These are phyloP conservation scores for Citeromyces hawaiiensis DNA, from an alignment of 1,139 yeast species.

Conservation along the genomic window DNA sequence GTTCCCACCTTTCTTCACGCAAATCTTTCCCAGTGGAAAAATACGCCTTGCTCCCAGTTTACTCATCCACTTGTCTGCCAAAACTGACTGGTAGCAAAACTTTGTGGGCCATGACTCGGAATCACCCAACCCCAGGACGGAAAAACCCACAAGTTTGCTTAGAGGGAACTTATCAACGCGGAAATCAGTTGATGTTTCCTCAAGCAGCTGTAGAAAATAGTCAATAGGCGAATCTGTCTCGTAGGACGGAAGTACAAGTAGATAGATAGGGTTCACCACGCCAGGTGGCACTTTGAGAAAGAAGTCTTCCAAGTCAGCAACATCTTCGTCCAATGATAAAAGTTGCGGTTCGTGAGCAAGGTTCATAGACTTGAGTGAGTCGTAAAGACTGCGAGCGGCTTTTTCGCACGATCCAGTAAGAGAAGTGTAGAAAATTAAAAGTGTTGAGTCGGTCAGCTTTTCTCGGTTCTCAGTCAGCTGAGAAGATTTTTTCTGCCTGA, in stretches of 20 bases:
- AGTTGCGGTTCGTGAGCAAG: slow-evolving; percentile 35
- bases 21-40: slow-evolving; percentile 76
- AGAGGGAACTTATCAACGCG: slow-evolving; percentile 76
- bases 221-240: slow-evolving; percentile 91
- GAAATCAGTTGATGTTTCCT: slow-evolving; percentile 76
- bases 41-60: slow-evolving; percentile 77
- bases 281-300: slow-evolving; percentile 50
- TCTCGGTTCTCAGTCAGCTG: slow-evolving; percentile 20
- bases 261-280: slow-evolving; percentile 36
- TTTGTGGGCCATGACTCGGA: slow-evolving; percentile 75
- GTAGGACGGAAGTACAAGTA: slow-evolving; percentile 77
- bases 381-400: slow-evolving; percentile 39
- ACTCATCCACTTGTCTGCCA: slow-evolving; percentile 65
- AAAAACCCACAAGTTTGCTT: slow-evolving; percentile 54
- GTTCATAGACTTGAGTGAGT: slow-evolving; percentile 20
- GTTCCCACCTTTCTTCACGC: slow-evolving; percentile 64
- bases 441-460: slow-evolving; percentile 27
- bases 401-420: slow-evolving; percentile 73
- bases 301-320: slow-evolving; percentile 75
- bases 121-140: slow-evolving; percentile 84
- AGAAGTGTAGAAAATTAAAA: slow-evolving; percentile 69
- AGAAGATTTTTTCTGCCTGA: slow-evolving; percentile 15
- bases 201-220: slow-evolving; percentile 67
- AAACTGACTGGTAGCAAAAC: slow-evolving; percentile 77
- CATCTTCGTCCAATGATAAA: slow-evolving; percentile 63